Base-by-base conservation (phyloP, 257 asterid genomes). In the Ajuga chamaepitys region DNA sequence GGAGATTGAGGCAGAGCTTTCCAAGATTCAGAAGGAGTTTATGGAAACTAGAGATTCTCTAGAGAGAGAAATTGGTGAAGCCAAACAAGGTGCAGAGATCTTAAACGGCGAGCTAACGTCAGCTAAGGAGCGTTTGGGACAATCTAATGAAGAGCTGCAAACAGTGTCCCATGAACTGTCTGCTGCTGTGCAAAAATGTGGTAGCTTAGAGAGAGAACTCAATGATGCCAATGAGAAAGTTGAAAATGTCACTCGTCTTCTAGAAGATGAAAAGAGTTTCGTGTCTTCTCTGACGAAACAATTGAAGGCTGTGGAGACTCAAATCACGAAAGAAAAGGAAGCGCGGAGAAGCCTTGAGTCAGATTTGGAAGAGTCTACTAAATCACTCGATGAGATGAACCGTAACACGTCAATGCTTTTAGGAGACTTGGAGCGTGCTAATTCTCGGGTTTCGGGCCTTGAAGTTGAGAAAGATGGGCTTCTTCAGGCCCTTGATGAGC, bases 381-480 rank as follows among this genome's bases (percentile, higher is more conserved):
- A 75, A 77, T 82, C 91, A 56, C 83, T 89, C 0, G 80, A 77
- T 2, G 90, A 78, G 74, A 76, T 86, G 62, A 93, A 84, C 48
- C 76, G 34, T 35, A 83, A 76, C 16, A 79, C 75, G 0, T 26
- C 74, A 37, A 66, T 55, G 22, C 79, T 87, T 28, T 67, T 87
- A 0, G 78, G 71, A 54, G 91, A 86, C 24, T 68, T 93, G 51
- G 83, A 84, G 78, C 68, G 67, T 18, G 86, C 96, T 0, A 81
- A 47, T 57, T 58, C 84, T 40, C 76, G 66, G 61, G 62, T 86
- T 22, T 79, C 87, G 12, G 77, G 78, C 71, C 67, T 87, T 32
- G 94, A 83, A 64, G 83, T 73, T 2, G 96, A 93, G 78, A 89
- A 74, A 67, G 88, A 81, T 1, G 74, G 75, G 1, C 76, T 83